These are phyloP conservation scores for Phellopilus nigrolimitatus DNA, from an alignment of 1,284 basidiomycete species.

Conservation along the genomic window DNA sequence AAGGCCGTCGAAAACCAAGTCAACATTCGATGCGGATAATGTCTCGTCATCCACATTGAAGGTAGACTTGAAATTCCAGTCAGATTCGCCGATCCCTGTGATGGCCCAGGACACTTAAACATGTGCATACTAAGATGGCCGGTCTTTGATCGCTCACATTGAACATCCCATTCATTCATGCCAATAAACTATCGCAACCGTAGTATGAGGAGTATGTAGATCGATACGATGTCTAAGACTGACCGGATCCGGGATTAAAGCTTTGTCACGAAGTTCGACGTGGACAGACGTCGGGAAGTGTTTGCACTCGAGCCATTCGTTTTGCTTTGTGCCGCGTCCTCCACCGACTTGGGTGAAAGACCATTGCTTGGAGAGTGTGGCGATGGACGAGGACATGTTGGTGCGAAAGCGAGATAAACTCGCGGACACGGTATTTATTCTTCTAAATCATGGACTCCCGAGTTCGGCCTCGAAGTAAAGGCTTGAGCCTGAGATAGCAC, in stretches of 20 bases:
- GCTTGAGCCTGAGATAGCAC: too few species aligned
- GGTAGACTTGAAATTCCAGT: constrained; percentile 78
- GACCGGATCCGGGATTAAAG: constrained; percentile 78
- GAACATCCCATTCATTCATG: constrained; percentile 82
- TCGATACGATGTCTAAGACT: constrained; percentile 24
- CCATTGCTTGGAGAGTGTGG: constrained; percentile 45
- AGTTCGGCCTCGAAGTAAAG: too few species aligned
- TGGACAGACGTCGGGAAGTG: constrained; percentile 80
- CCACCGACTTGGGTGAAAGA: constrained; percentile 62
- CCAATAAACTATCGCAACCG: constrained; percentile 53
- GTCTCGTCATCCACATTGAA: constrained; percentile 53
- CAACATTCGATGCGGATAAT: constrained; percentile 44
- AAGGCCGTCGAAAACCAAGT: constrained; percentile 83
- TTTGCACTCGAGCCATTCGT: constrained; percentile 60
- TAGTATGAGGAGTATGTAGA: background rate
- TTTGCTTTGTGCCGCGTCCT: constrained; percentile 51
- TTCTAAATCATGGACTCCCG: too few species aligned
- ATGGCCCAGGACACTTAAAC: background rate
- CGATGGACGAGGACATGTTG: constrained; percentile 5
- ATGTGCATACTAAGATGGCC: constrained; percentile 13
- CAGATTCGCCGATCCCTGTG: constrained; percentile 80
- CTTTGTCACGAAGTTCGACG: constrained; percentile 69
- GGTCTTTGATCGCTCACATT: constrained; percentile 48
- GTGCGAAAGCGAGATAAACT: background rate
- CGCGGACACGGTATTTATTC: too few species aligned